Conservation (phyloP, 306 rosid genomes). For the Castanea crenata region DNA sequence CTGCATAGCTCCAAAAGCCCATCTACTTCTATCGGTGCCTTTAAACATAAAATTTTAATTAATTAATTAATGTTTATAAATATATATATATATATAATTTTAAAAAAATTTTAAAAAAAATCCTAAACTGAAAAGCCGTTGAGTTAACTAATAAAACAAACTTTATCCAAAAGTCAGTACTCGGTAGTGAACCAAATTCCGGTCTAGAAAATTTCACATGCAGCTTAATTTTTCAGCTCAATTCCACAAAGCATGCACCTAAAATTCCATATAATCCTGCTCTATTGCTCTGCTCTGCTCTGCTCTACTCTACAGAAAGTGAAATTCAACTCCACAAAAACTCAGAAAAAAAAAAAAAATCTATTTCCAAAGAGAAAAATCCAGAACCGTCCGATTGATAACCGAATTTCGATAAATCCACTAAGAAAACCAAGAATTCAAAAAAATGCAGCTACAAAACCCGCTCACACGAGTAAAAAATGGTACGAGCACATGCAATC, state of each 20-base stretch:
- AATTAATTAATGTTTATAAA: too few species aligned
- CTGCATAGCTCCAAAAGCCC: too few species aligned
- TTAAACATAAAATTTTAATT: too few species aligned
- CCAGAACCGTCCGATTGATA: background rate
- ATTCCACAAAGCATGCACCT: background rate
- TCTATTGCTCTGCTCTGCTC: background rate
- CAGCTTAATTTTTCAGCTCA: background rate
- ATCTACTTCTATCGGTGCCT: too few species aligned
- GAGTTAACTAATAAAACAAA: background rate
- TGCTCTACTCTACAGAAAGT: background rate
- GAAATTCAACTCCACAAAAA: background rate
- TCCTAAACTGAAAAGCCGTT: background rate
- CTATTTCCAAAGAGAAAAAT: background rate
- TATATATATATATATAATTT: background rate
- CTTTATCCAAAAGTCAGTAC: too few species aligned
- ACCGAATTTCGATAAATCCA: background rate
- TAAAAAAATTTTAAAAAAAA: too few species aligned
- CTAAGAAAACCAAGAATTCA: background rate
- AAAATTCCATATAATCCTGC: background rate
- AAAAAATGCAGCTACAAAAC: conserved; percentile 20
- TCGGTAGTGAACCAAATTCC: too few species aligned
- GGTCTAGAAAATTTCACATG: background rate
- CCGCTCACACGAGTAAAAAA: background rate
- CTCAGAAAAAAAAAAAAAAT: background rate
- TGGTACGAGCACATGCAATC: background rate